A percentile compares a stretch with the other conserved stretches of the same genome.
Evolutionary conservation across 768 basidiomycete species (phyloP).

Genomic region (Rhizopogon vesiculosus): DNA sequence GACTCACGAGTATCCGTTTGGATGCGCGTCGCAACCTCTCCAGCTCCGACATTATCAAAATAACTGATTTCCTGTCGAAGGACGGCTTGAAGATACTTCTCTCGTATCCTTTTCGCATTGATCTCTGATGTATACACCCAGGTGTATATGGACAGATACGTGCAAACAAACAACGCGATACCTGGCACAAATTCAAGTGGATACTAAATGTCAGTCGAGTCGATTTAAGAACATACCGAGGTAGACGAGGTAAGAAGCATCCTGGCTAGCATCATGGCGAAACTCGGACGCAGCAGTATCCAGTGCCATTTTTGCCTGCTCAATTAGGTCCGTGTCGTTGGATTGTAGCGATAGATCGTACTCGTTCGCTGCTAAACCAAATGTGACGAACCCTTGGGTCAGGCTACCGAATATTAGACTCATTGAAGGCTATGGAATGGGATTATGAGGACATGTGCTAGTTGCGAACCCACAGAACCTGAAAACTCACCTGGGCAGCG

Average conservation of each 20-base stretch:
- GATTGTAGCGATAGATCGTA: conserved; percentile 2
- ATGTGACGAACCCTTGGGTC: conserved; percentile 34
- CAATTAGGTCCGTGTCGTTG: conserved; percentile 8
- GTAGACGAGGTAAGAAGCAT: conserved; percentile 33
- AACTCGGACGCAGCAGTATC: conserved; percentile 14
- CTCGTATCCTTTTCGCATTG: conserved; percentile 44
- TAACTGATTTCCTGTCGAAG: conserved; percentile 50
- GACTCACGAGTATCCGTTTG: conserved; percentile 10
- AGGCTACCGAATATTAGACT: conserved; percentile 48
- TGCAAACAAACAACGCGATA: conserved; percentile 40
- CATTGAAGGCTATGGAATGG: conserved; percentile 28
- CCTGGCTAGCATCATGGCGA: conserved; percentile 24
- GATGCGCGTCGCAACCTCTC: conserved; percentile 56
- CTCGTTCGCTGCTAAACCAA: conserved; percentile 13
- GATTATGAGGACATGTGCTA: not conserved
- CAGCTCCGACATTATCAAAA: conserved; percentile 41
- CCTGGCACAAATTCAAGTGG: conserved; percentile 22
- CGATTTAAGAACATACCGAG: conserved; percentile 28
- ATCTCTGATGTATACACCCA: conserved; percentile 38
- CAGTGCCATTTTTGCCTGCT: conserved; percentile 6
- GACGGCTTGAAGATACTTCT: conserved; percentile 42
- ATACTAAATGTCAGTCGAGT: not conserved
- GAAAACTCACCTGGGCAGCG: conserved; percentile 61
- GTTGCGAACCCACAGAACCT: not conserved
- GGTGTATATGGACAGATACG: conserved; percentile 35